Percentiles rank a stretch among this genome's conserved stretches.
Conservation (phyloP, 306 rosid species). For the Sechiopsis laciniata region DNA sequence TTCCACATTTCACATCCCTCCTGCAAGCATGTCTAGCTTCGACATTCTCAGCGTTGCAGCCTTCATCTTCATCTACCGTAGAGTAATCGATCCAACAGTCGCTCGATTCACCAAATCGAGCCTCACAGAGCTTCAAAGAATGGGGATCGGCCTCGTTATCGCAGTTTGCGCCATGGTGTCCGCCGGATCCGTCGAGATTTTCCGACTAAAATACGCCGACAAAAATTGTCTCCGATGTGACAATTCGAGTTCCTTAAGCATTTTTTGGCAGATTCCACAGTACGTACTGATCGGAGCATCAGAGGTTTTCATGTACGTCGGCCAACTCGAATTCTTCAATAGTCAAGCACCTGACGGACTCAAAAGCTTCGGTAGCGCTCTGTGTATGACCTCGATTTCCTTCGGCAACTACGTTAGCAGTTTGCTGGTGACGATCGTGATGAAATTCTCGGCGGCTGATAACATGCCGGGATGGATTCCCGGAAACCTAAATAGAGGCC, state of each 20-base stretch:
- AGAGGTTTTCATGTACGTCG: constrained; percentile 80
- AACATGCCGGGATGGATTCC: constrained; percentile 77
- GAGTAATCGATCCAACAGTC: constrained; percentile 44
- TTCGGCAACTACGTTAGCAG: constrained; percentile 71
- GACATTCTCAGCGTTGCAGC: constrained; percentile 68
- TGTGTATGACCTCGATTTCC: constrained; percentile 75
- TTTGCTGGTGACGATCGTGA: constrained; percentile 60
- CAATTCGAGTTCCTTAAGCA: constrained; percentile 48
- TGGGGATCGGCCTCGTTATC: constrained; percentile 72
- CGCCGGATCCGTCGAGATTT: constrained; percentile 58
- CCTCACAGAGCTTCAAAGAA: constrained; percentile 61
- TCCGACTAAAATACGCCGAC: constrained; percentile 38
- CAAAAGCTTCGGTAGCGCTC: constrained; percentile 82
- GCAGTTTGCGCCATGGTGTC: constrained; percentile 60
- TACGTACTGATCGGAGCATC: constrained; percentile 67
- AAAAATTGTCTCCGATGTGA: constrained; percentile 32
- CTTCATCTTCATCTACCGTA: constrained; percentile 55
- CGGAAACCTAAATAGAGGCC: constrained; percentile 60
- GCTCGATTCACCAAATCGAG: constrained; percentile 33
- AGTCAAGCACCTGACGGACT: constrained; percentile 72
- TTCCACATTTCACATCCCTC: constrained; percentile 59
- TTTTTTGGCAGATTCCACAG: constrained; percentile 75
- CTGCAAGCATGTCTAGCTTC: constrained; percentile 81
- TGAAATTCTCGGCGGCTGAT: constrained; percentile 49
- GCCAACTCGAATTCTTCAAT: constrained; percentile 71